Evolutionary conservation across 2,329 filamentous ascomycete genomes (phyloP).

Genomic region (Ophiostoma sp.): DNA sequence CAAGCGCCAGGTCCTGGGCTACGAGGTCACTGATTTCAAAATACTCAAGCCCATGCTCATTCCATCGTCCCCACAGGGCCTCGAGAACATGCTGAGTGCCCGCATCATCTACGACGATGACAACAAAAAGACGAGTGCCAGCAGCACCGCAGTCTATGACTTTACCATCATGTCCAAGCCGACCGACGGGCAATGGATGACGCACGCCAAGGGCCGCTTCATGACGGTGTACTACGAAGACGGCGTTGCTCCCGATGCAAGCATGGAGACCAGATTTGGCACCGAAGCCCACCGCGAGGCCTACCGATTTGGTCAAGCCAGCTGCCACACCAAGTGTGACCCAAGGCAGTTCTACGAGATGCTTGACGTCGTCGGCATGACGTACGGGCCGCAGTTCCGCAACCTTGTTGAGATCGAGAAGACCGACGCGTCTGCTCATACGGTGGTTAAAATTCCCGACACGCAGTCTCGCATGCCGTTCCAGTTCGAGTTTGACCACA

Average conservation of each 20-base stretch:
- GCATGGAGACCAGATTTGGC: neutral
- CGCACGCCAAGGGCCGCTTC: constrained; percentile 36
- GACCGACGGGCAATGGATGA: constrained; percentile 35
- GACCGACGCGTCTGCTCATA: constrained; percentile 29
- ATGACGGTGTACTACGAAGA: constrained; percentile 24
- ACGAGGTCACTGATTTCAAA: constrained; percentile 24
- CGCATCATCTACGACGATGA: constrained; percentile 29
- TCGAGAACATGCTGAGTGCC: constrained; percentile 47
- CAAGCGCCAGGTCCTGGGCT: constrained; percentile 17
- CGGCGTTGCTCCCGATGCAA: neutral
- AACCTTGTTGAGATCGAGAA: constrained; percentile 37
- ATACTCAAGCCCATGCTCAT: constrained; percentile 28
- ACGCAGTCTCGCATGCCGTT: constrained; percentile 49
- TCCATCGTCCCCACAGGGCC: constrained; percentile 31
- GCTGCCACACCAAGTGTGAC: constrained; percentile 34
- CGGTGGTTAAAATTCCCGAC: constrained; percentile 42
- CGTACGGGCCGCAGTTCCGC: constrained; percentile 47
- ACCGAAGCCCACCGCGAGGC: constrained; percentile 16
- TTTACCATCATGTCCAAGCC: constrained; percentile 43
- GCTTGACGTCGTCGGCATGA: constrained; percentile 47
- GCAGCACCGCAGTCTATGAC: constrained; percentile 14
- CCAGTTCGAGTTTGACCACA: constrained; percentile 47
- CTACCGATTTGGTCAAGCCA: constrained; percentile 28
- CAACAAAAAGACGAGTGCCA: neutral
- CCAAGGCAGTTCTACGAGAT: constrained; percentile 47